phyloP scores from a whole-genome alignment of 1,139 yeast genomes.

The Magnusiomyces sp. region DNA sequence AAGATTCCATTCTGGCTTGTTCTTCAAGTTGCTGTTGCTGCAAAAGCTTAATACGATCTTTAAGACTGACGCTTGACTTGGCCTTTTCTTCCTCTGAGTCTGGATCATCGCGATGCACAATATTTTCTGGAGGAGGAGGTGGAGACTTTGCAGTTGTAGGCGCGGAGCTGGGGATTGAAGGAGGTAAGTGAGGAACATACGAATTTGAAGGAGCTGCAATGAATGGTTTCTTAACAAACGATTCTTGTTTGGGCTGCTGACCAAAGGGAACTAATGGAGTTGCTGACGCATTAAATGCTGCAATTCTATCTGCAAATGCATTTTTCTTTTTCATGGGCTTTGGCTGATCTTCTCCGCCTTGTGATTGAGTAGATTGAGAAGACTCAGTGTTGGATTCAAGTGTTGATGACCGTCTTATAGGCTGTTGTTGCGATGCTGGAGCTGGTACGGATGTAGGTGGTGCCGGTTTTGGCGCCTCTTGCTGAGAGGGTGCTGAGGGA shows the following conservation, averaged over 20 bases:
- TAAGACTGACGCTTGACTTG: slow-evolving; percentile 69
- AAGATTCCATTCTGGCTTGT: slow-evolving; percentile 64
- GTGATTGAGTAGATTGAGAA: not conserved
- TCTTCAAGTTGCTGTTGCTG: slow-evolving; percentile 80
- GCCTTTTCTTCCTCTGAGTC: slow-evolving; percentile 37
- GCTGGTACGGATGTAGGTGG: slow-evolving; percentile 4
- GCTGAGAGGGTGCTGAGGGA: slow-evolving; percentile 13
- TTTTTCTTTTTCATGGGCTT: slow-evolving; percentile 15
- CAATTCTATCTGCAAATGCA: slow-evolving; percentile 37
- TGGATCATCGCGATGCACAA: slow-evolving; percentile 14
- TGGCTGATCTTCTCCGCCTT: slow-evolving; percentile 1
- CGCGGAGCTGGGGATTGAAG: slow-evolving; percentile 14
- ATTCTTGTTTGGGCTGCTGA: slow-evolving; percentile 28
- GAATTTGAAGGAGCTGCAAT: slow-evolving; percentile 37
- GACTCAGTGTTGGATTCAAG: not conserved
- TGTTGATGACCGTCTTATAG: slow-evolving; percentile 5
- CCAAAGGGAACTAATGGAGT: slow-evolving; percentile 32
- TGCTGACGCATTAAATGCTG: slow-evolving; percentile 38
- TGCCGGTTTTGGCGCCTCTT: slow-evolving; percentile 11
- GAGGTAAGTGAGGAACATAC: slow-evolving; percentile 26
- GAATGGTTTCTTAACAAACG: slow-evolving; percentile 35
- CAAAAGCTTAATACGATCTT: slow-evolving; percentile 76
- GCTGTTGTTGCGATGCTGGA: slow-evolving; percentile 13
- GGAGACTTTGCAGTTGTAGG: slow-evolving; percentile 14
- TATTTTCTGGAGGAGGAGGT: slow-evolving; percentile 19